phyloP scores from a whole-genome alignment of 1,139 yeast species.

The Lodderomyces metapsilosis region DNA sequence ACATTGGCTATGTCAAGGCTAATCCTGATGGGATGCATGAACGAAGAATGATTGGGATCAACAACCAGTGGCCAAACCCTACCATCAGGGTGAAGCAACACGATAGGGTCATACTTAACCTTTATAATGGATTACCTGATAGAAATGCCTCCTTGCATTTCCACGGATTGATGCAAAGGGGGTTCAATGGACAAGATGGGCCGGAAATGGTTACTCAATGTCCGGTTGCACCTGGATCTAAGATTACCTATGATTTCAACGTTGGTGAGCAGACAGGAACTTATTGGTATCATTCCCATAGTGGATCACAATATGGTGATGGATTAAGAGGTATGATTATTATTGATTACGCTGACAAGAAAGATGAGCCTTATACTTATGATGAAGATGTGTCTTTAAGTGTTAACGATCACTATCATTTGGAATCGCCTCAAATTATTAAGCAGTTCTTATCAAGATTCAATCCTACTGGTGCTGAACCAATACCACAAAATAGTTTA shows the following conservation, averaged over 20 bases:
- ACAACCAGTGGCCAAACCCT: constrained; percentile 86
- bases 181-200: constrained; percentile 77
- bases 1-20: constrained; percentile 66
- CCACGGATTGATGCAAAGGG: constrained; percentile 88
- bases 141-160: constrained; percentile 78
- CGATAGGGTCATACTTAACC: constrained; percentile 68
- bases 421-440: constrained; percentile 50
- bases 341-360: constrained; percentile 54
- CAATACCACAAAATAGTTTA: constrained; percentile 77
- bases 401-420: constrained; percentile 85
- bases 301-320: constrained; percentile 83
- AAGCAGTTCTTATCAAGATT: constrained; percentile 59
- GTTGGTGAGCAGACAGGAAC: constrained; percentile 81
- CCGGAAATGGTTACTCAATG: constrained; percentile 86
- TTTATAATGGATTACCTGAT: constrained; percentile 67
- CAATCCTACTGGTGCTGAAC: constrained; percentile 97
- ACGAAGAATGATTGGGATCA: constrained; percentile 74
- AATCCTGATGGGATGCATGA: constrained; percentile 75
- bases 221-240: constrained; percentile 74
- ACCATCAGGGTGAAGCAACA: constrained; percentile 66
- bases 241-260: constrained; percentile 75
- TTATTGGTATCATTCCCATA: constrained; percentile 95
- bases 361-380: constrained; percentile 55
- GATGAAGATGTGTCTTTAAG: constrained; percentile 75
- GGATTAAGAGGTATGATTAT: constrained; percentile 84